Evolutionary conservation across 202 grass and related monocot species (phyloP), one percentile per base, ranked within the genome.

Genomic region (Tripidium arundinaceum): DNA sequence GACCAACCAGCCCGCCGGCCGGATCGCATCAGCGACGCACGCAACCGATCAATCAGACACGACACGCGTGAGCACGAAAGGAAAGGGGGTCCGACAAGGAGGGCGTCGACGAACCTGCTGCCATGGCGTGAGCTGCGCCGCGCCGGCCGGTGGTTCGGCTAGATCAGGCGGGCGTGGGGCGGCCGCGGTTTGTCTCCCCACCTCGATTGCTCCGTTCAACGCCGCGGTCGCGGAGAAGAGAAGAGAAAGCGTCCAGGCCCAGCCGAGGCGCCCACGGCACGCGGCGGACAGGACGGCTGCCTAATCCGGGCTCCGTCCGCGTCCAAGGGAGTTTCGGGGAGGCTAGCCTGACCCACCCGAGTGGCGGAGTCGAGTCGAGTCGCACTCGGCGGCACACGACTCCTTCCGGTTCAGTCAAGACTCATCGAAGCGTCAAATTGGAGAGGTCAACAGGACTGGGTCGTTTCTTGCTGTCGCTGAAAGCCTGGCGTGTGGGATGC

Each of bases 101-200:
- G 10, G 11, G 27, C 7, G 68, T 19, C 2, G 41, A 85, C 83
- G 66, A 78, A 85, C 87, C 87, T 82, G 87, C 67, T 74, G 87
- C 83, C 87, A 89, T 89, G 77, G 36, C 54, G 62, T 0, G 39
- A n/a, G 69, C 37, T 1, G 70, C 8, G 21, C 28, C 52, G 21
- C 54, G 54, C 54, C 7, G 31, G 11, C 3, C 10, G 18, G 54
- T 34, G 27, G 77, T 38, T 4, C 61, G 29, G 38, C 77, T 27
- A 65, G 78, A 76, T 80, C 75, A 22, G 24, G n/a, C 50, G 52
- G 66, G n/a, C 54, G 22, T 34, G 11, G 6, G 61, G 61, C 3
- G 70, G 85, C 28, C 22, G 86, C 49, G 2, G 70, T 18, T 43
- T 71, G 39, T 54, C 16, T 16, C 18, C 31, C 38, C 41, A 3